A percentile compares a stretch with the other conserved stretches of the same genome.
These are phyloP conservation scores for Rhodotorula sp. DNA, from an alignment of 1,284 basidiomycete genomes.

Conservation along the genomic window DNA sequence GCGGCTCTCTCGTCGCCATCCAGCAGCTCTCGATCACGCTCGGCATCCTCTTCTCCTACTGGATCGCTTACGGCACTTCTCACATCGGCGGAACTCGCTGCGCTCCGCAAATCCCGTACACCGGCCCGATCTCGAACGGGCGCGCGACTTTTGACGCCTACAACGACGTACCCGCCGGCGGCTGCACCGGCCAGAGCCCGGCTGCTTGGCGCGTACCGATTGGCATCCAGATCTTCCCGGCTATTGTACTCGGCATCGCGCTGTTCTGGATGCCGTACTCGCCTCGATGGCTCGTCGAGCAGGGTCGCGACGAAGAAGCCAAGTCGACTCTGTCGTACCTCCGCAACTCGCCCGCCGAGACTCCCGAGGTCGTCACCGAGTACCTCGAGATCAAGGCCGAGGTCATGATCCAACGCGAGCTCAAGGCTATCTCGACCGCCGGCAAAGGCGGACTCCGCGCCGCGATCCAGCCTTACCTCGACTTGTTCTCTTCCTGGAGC, in stretches of 20 bases:
- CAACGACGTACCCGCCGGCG: constrained; percentile 36
- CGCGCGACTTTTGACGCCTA: constrained; percentile 27
- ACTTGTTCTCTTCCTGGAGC: background rate
- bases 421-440: background rate
- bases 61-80: constrained; percentile 45
- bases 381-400: constrained; percentile 10
- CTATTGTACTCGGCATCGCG: constrained; percentile 54
- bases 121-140: background rate
- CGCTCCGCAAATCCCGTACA: constrained; percentile 4
- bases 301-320: constrained; percentile 28
- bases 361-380: constrained; percentile 1
- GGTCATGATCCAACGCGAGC: constrained; percentile 4
- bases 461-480: background rate
- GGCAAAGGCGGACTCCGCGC: background rate
- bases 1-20: constrained; percentile 27
- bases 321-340: constrained; percentile 22
- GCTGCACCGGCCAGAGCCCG: constrained; percentile 14
- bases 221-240: constrained; percentile 58
- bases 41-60: constrained; percentile 37
- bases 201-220: constrained; percentile 55
- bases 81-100: constrained; percentile 33
- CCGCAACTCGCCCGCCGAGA: constrained; percentile 21
- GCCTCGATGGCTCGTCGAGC: constrained; percentile 53
- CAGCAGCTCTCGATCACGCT: constrained; percentile 31
- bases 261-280: constrained; percentile 56